Evolutionary conservation across 345 rosid genomes (phyloP).

Genomic region (Toxicodendron radicans): DNA sequence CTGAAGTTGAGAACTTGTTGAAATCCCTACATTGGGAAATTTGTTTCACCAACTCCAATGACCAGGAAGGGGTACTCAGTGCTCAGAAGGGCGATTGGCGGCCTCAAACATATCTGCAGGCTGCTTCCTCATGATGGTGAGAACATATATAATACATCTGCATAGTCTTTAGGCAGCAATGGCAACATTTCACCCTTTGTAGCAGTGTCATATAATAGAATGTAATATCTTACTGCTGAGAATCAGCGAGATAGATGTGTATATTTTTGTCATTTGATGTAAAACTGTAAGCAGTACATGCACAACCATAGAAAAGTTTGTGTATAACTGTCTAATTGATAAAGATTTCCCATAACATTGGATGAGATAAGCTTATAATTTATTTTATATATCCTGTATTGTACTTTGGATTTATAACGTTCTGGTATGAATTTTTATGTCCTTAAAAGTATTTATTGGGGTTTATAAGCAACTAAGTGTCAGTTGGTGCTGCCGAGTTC

Average conservation of each 20-base stretch:
- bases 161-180: background rate
- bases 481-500: no score
- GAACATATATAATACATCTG: background rate
- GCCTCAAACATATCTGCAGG: slow-evolving; percentile 44
- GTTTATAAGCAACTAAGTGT: no score
- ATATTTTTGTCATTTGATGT: slow-evolving; percentile 1
- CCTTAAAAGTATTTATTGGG: no score
- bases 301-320: background rate
- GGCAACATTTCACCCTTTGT: slow-evolving; percentile 2
- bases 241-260: background rate
- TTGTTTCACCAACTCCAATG: slow-evolving; percentile 66
- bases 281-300: background rate
- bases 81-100: slow-evolving; percentile 94
- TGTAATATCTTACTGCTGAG: background rate
- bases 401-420: background rate
- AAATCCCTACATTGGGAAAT: slow-evolving; percentile 86
- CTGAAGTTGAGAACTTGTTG: slow-evolving; percentile 74
- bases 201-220: background rate
- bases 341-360: slow-evolving; percentile 3
- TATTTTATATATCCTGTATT: background rate
- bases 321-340: slow-evolving; percentile 1
- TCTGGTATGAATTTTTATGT: background rate
- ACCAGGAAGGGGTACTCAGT: slow-evolving; percentile 79
- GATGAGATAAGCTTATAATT: background rate
- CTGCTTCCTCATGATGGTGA: slow-evolving; percentile 31